Evolutionary conservation across 345 rosid genomes (phyloP).

Genomic region (Zanthoxylum bungeanum): DNA sequence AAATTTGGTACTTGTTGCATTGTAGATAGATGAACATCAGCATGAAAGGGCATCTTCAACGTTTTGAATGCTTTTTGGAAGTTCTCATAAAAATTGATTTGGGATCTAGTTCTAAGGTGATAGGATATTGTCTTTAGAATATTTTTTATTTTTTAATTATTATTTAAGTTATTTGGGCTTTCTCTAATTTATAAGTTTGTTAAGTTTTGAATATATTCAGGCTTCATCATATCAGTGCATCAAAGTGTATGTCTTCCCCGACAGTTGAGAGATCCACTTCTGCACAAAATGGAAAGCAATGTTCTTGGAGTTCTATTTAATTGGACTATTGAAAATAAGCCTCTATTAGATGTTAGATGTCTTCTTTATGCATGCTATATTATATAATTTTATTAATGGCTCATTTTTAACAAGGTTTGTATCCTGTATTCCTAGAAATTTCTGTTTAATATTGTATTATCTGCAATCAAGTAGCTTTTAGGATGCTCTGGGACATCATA

Average conservation of each 20-base stretch:
- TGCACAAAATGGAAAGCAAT: slow-evolving; percentile 68
- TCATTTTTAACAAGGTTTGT: slow-evolving; percentile 60
- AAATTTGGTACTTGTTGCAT: slow-evolving; percentile 30
- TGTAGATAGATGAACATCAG: slow-evolving; percentile 54
- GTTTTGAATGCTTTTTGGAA: slow-evolving; percentile 77
- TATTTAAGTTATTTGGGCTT: background rate
- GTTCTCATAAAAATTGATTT: slow-evolving; percentile 54
- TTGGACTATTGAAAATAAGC: slow-evolving; percentile 39
- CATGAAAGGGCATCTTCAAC: slow-evolving; percentile 37
- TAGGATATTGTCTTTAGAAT: background rate
- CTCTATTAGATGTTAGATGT: slow-evolving; percentile 68
- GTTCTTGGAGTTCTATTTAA: slow-evolving; percentile 42
- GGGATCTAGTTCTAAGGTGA: slow-evolving; percentile 44
- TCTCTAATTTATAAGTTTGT: slow-evolving; percentile 7
- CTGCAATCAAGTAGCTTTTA: background rate
- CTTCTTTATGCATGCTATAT: slow-evolving; percentile 58
- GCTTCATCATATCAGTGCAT: slow-evolving; percentile 33
- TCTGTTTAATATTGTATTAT: background rate
- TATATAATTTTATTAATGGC: slow-evolving; percentile 68
- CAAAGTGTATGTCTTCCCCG: slow-evolving; percentile 58
- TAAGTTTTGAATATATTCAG: slow-evolving; percentile 33
- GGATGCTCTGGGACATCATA: slow-evolving; percentile 57
- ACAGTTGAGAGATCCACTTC: slow-evolving; percentile 67
- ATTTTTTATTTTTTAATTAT: background rate
- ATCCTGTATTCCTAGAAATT: slow-evolving; percentile 7